A percentile compares a stretch with the other conserved stretches of the same genome.
phyloP scores from a whole-genome alignment of 140 eudicot genomes.

The Bidens hawaiensis region DNA sequence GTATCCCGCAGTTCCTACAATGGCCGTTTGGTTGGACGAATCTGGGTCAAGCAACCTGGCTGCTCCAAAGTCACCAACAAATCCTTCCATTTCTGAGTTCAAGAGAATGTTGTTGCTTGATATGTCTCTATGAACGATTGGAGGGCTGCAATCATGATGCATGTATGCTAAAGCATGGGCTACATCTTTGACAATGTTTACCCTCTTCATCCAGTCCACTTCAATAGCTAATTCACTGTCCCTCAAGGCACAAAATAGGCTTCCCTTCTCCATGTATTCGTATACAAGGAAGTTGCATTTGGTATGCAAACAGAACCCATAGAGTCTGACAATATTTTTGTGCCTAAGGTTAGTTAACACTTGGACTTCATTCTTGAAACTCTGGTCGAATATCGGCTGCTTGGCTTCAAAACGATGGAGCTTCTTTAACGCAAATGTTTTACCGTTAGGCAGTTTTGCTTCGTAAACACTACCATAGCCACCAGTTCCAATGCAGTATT shows the following conservation, averaged over 20 bases:
- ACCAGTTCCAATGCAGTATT: slow-evolving; percentile 18
- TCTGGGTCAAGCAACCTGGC: slow-evolving; percentile 6
- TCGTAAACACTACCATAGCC: slow-evolving; percentile 25
- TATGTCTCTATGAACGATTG: no score
- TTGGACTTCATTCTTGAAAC: no score
- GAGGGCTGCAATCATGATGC: no score
- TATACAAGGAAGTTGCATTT: no score
- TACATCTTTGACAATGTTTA: slow-evolving; percentile 4
- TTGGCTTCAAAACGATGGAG: slow-evolving; percentile 17
- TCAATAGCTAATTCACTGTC: not conserved
- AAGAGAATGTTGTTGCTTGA: no score
- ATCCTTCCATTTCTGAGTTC: no score
- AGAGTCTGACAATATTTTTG: no score
- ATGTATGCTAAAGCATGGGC: slow-evolving; percentile 21
- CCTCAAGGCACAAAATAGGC: slow-evolving; percentile 15
- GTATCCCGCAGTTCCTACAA: slow-evolving; percentile 10
- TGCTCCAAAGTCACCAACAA: no score
- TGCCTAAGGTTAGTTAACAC: no score
- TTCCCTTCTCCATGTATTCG: slow-evolving; percentile 28
- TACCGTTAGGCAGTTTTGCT: slow-evolving; percentile 20
- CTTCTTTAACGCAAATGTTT: slow-evolving; percentile 20
- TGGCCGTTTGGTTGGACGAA: slow-evolving; percentile 9
- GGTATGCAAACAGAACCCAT: no score
- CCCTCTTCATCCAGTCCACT: slow-evolving; percentile 24
- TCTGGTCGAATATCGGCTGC: slow-evolving; percentile 1